These are phyloP conservation scores for Chloromonas sp. DNA, from an alignment of 163 green algal species.

Conservation along the genomic window DNA sequence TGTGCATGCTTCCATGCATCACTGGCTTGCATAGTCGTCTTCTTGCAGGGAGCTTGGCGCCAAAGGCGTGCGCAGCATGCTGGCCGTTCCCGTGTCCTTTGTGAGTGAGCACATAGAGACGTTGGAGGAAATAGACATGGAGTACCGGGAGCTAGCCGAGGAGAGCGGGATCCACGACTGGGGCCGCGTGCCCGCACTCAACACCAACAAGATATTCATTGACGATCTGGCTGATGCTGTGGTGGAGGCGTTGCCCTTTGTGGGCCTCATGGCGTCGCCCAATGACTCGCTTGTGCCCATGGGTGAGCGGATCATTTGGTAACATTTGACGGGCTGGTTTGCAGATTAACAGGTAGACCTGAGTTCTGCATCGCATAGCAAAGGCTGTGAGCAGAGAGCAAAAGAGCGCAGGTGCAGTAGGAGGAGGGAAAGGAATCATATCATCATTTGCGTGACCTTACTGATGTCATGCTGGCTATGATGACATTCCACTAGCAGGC, in stretches of 20 bases:
- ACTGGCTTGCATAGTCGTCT: background rate
- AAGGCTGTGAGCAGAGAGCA: too few relatives aligned
- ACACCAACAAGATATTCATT: slow-evolving; percentile 91
- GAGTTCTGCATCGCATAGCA: too few relatives aligned
- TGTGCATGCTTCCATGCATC: too few relatives aligned
- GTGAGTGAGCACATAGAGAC: slow-evolving; percentile 99
- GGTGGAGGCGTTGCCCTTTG: slow-evolving; percentile 88
- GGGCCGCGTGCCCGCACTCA: slow-evolving; percentile 93
- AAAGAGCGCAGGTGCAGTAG: too few relatives aligned
- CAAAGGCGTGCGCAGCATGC: slow-evolving; percentile 67
- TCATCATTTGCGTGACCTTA: background rate
- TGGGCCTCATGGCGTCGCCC: slow-evolving; percentile 55
- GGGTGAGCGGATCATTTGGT: slow-evolving; percentile 25
- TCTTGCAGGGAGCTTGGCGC: slow-evolving; percentile 56
- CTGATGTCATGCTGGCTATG: background rate
- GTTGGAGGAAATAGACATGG: slow-evolving; percentile 99
- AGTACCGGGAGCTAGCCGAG: slow-evolving; percentile 78
- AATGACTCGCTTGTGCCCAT: slow-evolving; percentile 70
- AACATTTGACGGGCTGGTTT: too few relatives aligned
- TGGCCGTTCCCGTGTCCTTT: slow-evolving; percentile 90
- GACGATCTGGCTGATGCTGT: slow-evolving; percentile 92
- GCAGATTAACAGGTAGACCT: too few relatives aligned
- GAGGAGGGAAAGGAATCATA: too few relatives aligned
- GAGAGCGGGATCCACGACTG: slow-evolving; percentile 84
- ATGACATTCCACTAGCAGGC: too few relatives aligned